Conservation (phyloP, 306 rosid genomes). For the Lathyrus aphaca region DNA sequence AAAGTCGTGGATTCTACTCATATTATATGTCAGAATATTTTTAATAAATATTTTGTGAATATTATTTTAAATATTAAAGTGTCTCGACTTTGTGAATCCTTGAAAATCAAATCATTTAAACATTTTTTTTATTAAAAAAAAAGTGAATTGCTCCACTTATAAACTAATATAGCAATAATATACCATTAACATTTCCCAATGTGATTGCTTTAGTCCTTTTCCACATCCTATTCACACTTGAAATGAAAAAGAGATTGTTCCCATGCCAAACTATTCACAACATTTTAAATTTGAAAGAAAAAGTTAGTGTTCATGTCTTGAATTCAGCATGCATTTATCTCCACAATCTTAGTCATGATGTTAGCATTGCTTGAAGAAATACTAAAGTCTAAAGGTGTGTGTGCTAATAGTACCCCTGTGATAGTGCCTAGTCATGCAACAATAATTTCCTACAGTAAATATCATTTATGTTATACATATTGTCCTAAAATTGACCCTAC, state of each 20-base stretch:
- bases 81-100: too few species aligned
- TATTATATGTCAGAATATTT: too few species aligned
- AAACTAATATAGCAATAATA: too few species aligned
- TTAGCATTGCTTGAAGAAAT: slow-evolving; percentile 42
- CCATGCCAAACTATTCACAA: background rate
- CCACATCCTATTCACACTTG: slow-evolving; percentile 6
- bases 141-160: too few species aligned
- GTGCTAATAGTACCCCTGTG: slow-evolving; percentile 25
- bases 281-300: slow-evolving; percentile 19
- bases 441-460: slow-evolving; percentile 43
- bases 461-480: slow-evolving; percentile 26
- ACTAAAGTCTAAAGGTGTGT: slow-evolving; percentile 29
- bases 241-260: background rate
- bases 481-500: slow-evolving; percentile 58
- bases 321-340: slow-evolving; percentile 35
- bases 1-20: too few species aligned
- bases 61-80: too few species aligned
- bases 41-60: too few species aligned
- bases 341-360: slow-evolving; percentile 22
- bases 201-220: slow-evolving; percentile 28
- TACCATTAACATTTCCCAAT: background rate
- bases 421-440: slow-evolving; percentile 45
- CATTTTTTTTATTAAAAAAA: too few species aligned
- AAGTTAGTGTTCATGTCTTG: slow-evolving; percentile 10
- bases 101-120: too few species aligned